phyloP scores from a whole-genome alignment of 371 early-diverging fungal genomes.

The Mortierella sp. region DNA sequence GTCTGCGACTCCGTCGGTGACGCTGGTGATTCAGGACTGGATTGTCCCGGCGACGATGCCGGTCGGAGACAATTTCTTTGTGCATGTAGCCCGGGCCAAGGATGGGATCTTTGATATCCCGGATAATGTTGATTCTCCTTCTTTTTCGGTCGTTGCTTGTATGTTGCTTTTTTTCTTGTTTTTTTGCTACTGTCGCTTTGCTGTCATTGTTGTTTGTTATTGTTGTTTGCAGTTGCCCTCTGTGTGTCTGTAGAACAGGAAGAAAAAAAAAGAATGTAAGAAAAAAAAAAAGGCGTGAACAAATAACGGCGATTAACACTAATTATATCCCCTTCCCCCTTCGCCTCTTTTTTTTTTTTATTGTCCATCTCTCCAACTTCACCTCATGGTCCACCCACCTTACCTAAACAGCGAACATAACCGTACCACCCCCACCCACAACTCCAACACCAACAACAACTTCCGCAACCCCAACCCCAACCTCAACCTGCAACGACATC shows the following conservation, averaged over 20 bases:
- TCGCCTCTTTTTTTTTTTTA: no score
- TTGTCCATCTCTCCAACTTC: neutral
- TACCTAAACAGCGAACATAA: neutral
- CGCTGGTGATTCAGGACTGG: conserved; percentile 31
- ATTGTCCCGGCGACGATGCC: conserved; percentile 23
- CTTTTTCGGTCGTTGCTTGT: conserved; percentile 27
- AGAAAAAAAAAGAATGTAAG: no score
- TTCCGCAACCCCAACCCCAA: conserved; percentile 23
- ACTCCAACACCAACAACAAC: conserved; percentile 16
- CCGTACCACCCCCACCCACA: neutral
- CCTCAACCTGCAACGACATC: conserved; percentile 33
- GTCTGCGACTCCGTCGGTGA: conserved; percentile 9
- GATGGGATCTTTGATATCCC: conserved; percentile 22
- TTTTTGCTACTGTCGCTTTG: no score
- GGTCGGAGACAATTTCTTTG: conserved; percentile 25
- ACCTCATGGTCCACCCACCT: neutral
- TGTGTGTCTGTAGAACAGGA: no score
- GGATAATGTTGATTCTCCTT: conserved; percentile 1
- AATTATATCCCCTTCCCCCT: neutral
- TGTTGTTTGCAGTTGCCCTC: no score
- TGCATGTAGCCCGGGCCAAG: conserved; percentile 8
- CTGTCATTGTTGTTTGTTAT: no score
- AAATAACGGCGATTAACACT: neutral
- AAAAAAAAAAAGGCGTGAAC: neutral
- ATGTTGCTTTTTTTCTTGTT: no score